phyloP scores from a whole-genome alignment of 306 rosid species.

The Vigna reflexopilosa region DNA sequence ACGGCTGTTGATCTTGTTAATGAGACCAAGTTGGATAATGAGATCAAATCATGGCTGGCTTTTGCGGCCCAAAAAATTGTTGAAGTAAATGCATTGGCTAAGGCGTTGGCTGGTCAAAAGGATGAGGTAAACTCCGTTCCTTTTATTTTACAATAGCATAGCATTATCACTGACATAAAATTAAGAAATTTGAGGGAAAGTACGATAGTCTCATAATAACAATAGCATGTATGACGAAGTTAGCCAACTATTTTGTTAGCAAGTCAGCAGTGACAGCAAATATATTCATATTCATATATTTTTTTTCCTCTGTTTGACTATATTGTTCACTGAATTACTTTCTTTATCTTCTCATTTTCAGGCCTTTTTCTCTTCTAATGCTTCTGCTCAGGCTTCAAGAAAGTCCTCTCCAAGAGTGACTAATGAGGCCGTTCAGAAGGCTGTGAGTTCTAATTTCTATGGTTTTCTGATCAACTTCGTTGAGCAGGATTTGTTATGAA shows the following conservation, averaged over 20 bases:
- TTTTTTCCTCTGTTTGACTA: background rate
- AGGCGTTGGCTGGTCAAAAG: constrained; percentile 76
- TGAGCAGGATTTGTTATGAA: constrained; percentile 4
- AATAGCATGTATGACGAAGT: too few relatives aligned
- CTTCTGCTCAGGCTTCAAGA: constrained; percentile 78
- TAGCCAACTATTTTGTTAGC: too few relatives aligned
- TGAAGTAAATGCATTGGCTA: constrained; percentile 91
- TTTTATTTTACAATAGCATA: constrained; percentile 5
- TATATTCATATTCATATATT: too few relatives aligned
- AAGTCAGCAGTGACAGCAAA: too few relatives aligned
- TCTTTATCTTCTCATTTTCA: constrained; percentile 51
- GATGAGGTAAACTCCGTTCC: constrained; percentile 61
- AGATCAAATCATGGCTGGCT: constrained; percentile 91
- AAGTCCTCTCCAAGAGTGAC: constrained; percentile 88
- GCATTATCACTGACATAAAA: background rate
- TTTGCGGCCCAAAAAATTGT: constrained; percentile 91
- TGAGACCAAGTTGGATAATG: constrained; percentile 86
- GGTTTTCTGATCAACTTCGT: constrained; percentile 3
- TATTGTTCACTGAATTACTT: background rate
- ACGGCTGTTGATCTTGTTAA: constrained; percentile 92
- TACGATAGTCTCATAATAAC: background rate
- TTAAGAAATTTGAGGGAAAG: background rate
- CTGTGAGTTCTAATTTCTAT: constrained; percentile 61
- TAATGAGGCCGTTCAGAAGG: constrained; percentile 86
- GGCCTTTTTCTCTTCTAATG: constrained; percentile 76